phyloP scores from a whole-genome alignment of 257 asterid genomes.

The Echites panduratus region DNA sequence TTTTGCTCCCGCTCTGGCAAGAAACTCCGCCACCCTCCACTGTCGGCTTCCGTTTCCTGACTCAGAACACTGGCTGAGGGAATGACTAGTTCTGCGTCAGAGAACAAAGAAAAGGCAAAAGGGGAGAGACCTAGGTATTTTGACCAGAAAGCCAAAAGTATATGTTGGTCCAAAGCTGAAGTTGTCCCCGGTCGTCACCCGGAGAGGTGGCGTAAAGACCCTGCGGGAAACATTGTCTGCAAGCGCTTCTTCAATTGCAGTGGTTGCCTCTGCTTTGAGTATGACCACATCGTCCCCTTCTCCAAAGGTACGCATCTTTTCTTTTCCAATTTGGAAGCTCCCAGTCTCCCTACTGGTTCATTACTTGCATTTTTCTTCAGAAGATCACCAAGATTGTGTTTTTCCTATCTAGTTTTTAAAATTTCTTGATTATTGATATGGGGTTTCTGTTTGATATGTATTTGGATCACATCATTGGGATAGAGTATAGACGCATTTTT shows the following conservation, averaged over 20 bases:
- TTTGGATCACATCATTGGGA: not conserved
- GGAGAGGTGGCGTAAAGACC: constrained; percentile 96
- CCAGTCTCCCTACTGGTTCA: too few species aligned
- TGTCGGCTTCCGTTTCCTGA: too few species aligned
- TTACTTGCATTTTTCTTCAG: not conserved
- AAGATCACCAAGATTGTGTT: not conserved
- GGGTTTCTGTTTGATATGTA: not conserved
- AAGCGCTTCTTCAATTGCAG: constrained; percentile 80
- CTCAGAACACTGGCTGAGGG: not conserved
- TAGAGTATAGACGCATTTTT: not conserved
- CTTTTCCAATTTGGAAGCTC: not conserved
- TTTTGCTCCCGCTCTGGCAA: not conserved
- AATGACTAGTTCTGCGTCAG: constrained; percentile 11
- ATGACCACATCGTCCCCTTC: constrained; percentile 80
- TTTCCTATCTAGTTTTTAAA: not conserved
- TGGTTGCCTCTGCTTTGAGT: constrained; percentile 96
- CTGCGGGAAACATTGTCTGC: constrained; percentile 92
- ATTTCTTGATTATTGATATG: not conserved
- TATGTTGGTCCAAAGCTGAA: constrained; percentile 78
- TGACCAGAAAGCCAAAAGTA: constrained; percentile 57
- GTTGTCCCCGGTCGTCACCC: constrained; percentile 92
- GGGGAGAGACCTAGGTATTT: constrained; percentile 58
- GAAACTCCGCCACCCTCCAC: not conserved
- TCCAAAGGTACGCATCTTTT: constrained; percentile 57
- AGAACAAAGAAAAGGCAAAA: constrained; percentile 2